Base-by-base conservation (phyloP, 1,284 basidiomycete genomes). In the Tilletia walkeri region DNA sequence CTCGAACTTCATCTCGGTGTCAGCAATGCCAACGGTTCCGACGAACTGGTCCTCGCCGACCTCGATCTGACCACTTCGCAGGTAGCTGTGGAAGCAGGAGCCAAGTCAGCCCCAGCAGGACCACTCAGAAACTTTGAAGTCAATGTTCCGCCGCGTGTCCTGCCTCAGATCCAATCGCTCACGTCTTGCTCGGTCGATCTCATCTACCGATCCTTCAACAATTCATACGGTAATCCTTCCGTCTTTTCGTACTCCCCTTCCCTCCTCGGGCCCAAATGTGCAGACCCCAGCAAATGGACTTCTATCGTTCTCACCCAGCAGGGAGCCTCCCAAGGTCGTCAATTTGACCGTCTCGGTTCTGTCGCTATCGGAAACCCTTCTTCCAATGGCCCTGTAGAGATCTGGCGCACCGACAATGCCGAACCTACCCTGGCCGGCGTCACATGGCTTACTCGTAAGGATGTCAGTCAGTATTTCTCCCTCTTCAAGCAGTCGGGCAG, bases 321-420 rank as follows among this genome's bases (percentile, higher is more conserved):
- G 30, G 77, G 76, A 14, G 70, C 70, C 16, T 72, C 71, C 0
- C 49, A 56, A 24, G 78, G 77, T 0, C 41, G 74, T 4, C 78
- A 80, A 59, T 80, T 79, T 61, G 78, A 78, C 45, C 67, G 78
- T 0, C 69, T 80, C 2, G 78, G 74, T 12, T 73, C 70, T 3
- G 69, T 76, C 18, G 72, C 69, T 68, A 47, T 77, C 0, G 76
- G 74, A 10, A 72, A 74, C 70, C 54, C 68, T 6, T 1, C 16
- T 3, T 69, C 72, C 1, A 73, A 75, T 2, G 73, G 75, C 24
- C 74, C 76, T 2, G 72, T 77, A 2, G 78, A 80, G 67, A 70
- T 79, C 4, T 69, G 77, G 66, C n/a, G 78, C 3, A 69, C 75
- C 14, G 77, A 79, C 70, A 80, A 77, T 65, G 70, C 77, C 0